Evolutionary conservation across 441 rosid genomes (phyloP).

Genomic region (Arabidopsis hybrid): DNA sequence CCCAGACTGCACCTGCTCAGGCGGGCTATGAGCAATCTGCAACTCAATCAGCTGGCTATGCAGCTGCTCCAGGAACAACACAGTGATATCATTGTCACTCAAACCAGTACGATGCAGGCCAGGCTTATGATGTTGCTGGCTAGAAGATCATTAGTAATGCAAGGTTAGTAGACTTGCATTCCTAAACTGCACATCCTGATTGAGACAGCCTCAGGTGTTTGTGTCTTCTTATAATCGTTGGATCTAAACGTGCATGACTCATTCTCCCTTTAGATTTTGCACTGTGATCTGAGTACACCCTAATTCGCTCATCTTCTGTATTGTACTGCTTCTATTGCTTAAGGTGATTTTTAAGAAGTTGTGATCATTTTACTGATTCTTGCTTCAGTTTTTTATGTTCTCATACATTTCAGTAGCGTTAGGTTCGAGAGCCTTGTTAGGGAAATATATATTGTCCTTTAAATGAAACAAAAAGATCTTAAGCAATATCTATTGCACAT

Average conservation of each 20-base stretch:
- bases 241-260: slow-evolving; percentile 2
- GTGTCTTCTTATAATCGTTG: slow-evolving; percentile 18
- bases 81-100: slow-evolving; percentile 53
- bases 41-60: slow-evolving; percentile 64
- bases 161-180: slow-evolving; percentile 32
- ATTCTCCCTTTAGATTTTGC: slow-evolving; percentile 15
- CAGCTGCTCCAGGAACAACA: slow-evolving; percentile 60
- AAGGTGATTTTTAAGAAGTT: slow-evolving; percentile 2
- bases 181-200: slow-evolving; percentile 21
- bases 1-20: slow-evolving; percentile 64
- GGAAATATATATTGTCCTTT: background rate
- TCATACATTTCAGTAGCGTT: background rate
- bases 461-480: background rate
- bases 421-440: background rate
- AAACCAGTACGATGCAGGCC: slow-evolving; percentile 61
- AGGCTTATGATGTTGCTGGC: slow-evolving; percentile 60
- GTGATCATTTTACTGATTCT: background rate
- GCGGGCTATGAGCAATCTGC: slow-evolving; percentile 74
- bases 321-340: slow-evolving; percentile 25
- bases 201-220: slow-evolving; percentile 18
- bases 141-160: slow-evolving; percentile 30
- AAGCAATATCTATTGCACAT: slow-evolving; percentile 6
- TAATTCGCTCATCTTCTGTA: slow-evolving; percentile 5
- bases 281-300: slow-evolving; percentile 13
- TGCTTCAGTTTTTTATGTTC: background rate